phyloP scores from a whole-genome alignment of 2,329 filamentous ascomycete species.

The Curvularia hawaiiensis region DNA sequence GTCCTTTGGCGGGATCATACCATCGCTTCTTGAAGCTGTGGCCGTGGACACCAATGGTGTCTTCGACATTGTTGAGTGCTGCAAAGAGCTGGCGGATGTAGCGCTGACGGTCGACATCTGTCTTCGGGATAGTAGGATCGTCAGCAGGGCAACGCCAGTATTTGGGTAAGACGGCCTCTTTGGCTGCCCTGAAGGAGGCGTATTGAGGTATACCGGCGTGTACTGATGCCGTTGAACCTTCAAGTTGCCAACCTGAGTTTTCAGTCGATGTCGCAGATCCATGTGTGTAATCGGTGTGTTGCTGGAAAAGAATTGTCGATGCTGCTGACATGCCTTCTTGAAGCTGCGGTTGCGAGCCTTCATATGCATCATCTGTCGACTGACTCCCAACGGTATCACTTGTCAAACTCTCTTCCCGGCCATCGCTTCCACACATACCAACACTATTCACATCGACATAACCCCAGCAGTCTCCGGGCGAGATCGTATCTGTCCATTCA shows the following conservation, averaged over 20 bases:
- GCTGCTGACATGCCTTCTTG: not conserved
- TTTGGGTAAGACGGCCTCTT: not conserved
- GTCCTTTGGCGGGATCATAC: not conserved
- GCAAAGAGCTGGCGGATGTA: constrained; percentile 8
- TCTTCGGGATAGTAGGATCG: constrained; percentile 4
- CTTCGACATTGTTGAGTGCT: constrained; percentile 6
- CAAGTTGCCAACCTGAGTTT: not conserved
- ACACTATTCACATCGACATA: not conserved
- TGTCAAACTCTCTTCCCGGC: too few relatives aligned
- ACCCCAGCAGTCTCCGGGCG: not conserved
- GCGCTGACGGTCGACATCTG: not conserved
- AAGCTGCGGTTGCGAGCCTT: not conserved
- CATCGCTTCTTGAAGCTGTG: constrained; percentile 1
- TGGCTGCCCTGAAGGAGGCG: not conserved
- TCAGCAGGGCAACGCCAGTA: constrained; percentile 3
- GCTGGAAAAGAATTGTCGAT: not conserved
- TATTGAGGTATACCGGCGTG: not conserved
- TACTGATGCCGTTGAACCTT: not conserved
- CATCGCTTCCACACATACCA: too few relatives aligned
- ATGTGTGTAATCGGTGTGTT: not conserved
- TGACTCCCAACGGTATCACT: not conserved
- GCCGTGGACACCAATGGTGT: not conserved
- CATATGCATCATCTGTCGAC: not conserved
- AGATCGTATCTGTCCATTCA: not conserved
- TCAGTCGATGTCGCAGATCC: not conserved